Evolutionary conservation across 2,329 filamentous ascomycete genomes (phyloP), one percentile per base, ranked within the genome.

Genomic region (Neofusicoccum ribis): DNA sequence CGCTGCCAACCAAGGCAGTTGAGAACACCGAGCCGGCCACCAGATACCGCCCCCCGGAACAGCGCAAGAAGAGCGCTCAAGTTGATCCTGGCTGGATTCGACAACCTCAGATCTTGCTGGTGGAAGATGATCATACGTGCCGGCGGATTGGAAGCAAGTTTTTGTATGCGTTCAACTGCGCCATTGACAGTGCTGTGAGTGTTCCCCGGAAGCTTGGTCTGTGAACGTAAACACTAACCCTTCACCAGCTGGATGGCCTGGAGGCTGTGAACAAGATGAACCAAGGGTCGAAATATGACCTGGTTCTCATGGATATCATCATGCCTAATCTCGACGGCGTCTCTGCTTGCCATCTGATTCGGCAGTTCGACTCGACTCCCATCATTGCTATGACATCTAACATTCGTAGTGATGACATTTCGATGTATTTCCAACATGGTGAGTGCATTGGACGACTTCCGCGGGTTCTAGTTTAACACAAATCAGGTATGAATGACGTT

Each of bases 321-420:
- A 98, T 99, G 95, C 95, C 95, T 5, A 91, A 93, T 69, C 84
- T 98, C 63, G 95, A 98, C 72, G 95, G 95, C 70, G 93, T 98
- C 5, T 97, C 93, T 15, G 94, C 95, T 2, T 97, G 93, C 65
- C 91, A 95, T 73, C 88, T 97, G 68, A 97, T 99, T 69, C 88
- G 94, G 62, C 91, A 97, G 73, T 92, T 94, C 68, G 89, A 93
- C 43, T 87, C 89, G 5, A 89, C 91, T 20, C 95, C 95, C 0
- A 96, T 99, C 72, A 92, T 99, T 66, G 95, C 95, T 52, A 98
- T 99, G 95, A 99, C 95, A 3, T 97, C 94, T 3, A 99, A 98
- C 74, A 98, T 99, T 69, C 88, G 95, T 69, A 93, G 92, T 67
- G 94, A 97, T 72, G 95, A 99, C 75, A 96, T 98, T 67, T 91